Evolutionary conservation across 2,329 filamentous ascomycete genomes (phyloP), one percentile per base, ranked within the genome.

Genomic region (Lachnellula subtilissima): DNA sequence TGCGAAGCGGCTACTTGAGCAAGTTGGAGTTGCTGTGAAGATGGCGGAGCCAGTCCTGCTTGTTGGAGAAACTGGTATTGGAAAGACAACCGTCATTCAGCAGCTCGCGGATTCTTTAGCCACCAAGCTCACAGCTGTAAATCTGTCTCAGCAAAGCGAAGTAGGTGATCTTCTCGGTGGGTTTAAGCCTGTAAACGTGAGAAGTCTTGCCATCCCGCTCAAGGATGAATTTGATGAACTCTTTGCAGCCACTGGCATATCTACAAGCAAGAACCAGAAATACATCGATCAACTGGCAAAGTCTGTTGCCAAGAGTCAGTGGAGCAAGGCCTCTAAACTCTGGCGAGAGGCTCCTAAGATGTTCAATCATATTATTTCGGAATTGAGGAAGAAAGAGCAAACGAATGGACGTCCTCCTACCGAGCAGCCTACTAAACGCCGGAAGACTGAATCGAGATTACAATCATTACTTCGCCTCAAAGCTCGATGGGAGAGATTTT

Each of bases 21-120:
- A 95, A 69, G 88, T 97, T 54, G 85, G 89, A 1, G 86, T 90
- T 39, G 88, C 91, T 1, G 84, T 97, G 5, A 85, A 88, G 59
- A 83, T 91, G 65, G 82, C 84, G n/a, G 94, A 99, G 67, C 91
- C 95, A 4, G 83, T 96, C 1, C 76, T 99, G 17, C 83, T 99
- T 28, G 94, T 99, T n/a, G 94, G 94, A 69, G 94, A 99, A 75
- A 99, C 94, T 7, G 94, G 94, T 76, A 97, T 96, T 50, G 94
- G 94, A 66, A 99, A 99, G 74, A 99, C 94, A 0, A 96, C 94
- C 0, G 89, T 94, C 25, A 87, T 99, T 14, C 94, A 99, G 71
- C 91, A 97, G 69, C 78, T 99, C 54, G 91, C 94, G 0, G 86
- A 88, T 56, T 82, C 87, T 3, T 79, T 97, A 28, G 90, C 92